Evolutionary conservation across 495 filamentous ascomycete species (phyloP).

Genomic region (Podospora pseudoanserina): DNA sequence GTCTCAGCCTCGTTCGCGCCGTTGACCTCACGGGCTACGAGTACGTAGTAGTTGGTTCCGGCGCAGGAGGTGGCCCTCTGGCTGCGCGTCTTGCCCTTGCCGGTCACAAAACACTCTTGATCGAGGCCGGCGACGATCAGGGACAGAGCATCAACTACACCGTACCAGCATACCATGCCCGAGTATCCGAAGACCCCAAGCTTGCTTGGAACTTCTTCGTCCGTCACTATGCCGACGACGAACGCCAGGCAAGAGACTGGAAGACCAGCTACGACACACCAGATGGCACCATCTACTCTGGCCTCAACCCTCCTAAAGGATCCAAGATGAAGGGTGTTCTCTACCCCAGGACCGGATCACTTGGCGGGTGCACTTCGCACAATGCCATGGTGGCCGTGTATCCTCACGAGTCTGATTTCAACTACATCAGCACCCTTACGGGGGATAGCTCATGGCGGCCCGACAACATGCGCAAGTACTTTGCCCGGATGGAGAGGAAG

Average conservation of each 20-base stretch:
- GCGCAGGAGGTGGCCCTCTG: conserved; percentile 59
- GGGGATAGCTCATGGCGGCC: conserved; percentile 48
- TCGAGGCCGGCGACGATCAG: conserved; percentile 60
- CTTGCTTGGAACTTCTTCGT: conserved; percentile 46
- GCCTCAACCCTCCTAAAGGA: conserved; percentile 39
- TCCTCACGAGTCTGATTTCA: conserved; percentile 43
- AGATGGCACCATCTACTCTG: conserved; percentile 35
- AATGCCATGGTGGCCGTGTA: conserved; percentile 45
- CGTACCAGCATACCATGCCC: conserved; percentile 26
- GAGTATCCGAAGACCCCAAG: conserved; percentile 30
- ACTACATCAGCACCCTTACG: conserved; percentile 45
- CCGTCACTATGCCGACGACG: conserved; percentile 42
- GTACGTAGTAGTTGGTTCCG: conserved; percentile 63
- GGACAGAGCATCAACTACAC: conserved; percentile 28
- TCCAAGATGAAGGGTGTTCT: conserved; percentile 43
- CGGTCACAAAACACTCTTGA: conserved; percentile 54
- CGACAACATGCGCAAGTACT: conserved; percentile 48
- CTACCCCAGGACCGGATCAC: conserved; percentile 47
- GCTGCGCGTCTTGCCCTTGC: conserved; percentile 59
- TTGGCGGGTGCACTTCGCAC: conserved; percentile 51
- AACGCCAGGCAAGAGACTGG: conserved; percentile 35
- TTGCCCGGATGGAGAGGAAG: conserved; percentile 51
- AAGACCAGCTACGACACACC: conserved; percentile 41
- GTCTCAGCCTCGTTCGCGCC: conserved; percentile 11
- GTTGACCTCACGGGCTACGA: conserved; percentile 47